Evolutionary conservation across 495 filamentous ascomycete genomes (phyloP), one percentile per base, ranked within the genome.

Genomic region (Daldinia loculata): DNA sequence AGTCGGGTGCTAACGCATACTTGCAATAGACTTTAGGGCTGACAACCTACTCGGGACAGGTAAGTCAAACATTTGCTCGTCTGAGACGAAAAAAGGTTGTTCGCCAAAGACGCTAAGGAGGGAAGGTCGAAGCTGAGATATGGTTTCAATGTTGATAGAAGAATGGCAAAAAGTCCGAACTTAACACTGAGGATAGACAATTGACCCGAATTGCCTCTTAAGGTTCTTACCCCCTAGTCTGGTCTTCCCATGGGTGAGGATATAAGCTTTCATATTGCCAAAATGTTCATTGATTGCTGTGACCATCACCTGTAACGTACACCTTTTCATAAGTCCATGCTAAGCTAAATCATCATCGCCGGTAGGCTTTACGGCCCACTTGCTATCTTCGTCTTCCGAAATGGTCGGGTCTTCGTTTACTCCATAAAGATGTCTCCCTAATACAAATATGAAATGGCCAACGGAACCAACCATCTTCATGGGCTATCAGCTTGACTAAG

Each of bases 251-350:
- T 29, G 6, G 26, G 24, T 30, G 11, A 24, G 50, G 24, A 11
- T 24, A 30, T 17, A 11, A 19, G 39, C 11, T 26, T 51, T 38
- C 17, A 58, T 19, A 43, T 38, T 29, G 45, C 45, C 36, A 50
- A 30, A 60, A 50, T 32, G 52, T 50, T 50, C 45, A 56, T 67
- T 62, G 9, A 48, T 58, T 72, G 26, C 30, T 60, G 56, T 19
- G 39, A 17, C 14, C 32, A 38, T 12, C 27, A 43, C 60, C 43
- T 48, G 24, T 67, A 59, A 53, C 63, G 52, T 63, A 67, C 63
- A 60, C 58, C 30, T 52, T 53, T 12, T 67, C 63, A 62, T 62
- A 71, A 71, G 51, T 38, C 69, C 62, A 53, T 62, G 29, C 34
- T 32, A 32, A 53, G 39, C 39, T 39, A 24, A 60, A 24, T 57